Evolutionary conservation across 179 eudicot species (phyloP).

Genomic region (Camellia oleifera): DNA sequence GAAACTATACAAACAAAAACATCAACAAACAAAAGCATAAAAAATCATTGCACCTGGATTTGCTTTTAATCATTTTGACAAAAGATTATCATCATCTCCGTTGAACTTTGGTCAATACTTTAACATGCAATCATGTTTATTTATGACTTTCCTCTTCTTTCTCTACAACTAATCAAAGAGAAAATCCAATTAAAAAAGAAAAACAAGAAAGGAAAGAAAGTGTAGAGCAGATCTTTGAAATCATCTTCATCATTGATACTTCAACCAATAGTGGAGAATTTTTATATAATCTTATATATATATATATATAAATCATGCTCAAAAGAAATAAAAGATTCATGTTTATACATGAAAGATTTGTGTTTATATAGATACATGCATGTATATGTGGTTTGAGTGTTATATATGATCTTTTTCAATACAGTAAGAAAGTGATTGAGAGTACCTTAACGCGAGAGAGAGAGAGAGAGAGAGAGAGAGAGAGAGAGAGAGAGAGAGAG

Average conservation of each 20-base stretch:
- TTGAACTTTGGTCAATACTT: no score
- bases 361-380: no score
- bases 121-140: not conserved
- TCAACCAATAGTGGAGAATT: not conserved
- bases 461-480: not conserved
- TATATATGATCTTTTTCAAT: not conserved
- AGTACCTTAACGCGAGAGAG: no score
- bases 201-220: no score
- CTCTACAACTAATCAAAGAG: not conserved
- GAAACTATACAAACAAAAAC: not conserved
- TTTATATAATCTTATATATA: no score
- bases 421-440: no score
- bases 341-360: no score
- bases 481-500: no score
- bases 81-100: not conserved
- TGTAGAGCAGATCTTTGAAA: no score
- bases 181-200: not conserved
- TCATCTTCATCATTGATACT: no score
- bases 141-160: not conserved
- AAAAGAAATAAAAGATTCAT: no score
- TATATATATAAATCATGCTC: no score
- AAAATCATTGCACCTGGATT: not conserved
- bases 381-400: not conserved
- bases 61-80: not conserved
- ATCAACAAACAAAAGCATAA: not conserved